Base-by-base conservation (phyloP, 257 asterid species). In the Anisodus tanguticus region DNA sequence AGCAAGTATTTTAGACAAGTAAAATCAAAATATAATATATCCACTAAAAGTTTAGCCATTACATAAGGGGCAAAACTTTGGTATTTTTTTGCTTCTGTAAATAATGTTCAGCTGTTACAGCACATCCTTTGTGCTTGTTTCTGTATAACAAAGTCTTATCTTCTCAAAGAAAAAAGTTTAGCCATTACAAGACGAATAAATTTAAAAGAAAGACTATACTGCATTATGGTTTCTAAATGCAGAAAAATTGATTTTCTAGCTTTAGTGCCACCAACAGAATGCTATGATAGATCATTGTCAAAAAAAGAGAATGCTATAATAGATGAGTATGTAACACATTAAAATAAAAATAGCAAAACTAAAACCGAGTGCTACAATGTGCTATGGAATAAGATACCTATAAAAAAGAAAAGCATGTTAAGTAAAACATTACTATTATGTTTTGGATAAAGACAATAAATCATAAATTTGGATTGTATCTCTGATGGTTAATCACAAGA, bases 61-160 rank as follows among this genome's bases (percentile, higher is more conserved):
- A 76, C 58, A 76, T 51, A 76, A 35, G 60, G 43, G 80, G 60
- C 0, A 74, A 74, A 74, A 49, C 19, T 47, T 47, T 47, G 58
- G 41, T 22, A 26, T 6, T 22, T 41, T 41, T 47, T 74, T 74
- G 43, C 80, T 19, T 49, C 37, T 71, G 79, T 71, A 71, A 71
- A 43, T 71, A 71, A 47, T 71, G 79, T n/a, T 45, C 58, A n/a
- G 39, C 58, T n/a, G 58, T 9, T 74, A 49, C 80, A 74, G 43
- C 80, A 74, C 80, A 49, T 74, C 60, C 35, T 22, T 19, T 49
- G 59, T 47, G 80, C 80, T 74, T 49, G 80, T 74, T 74, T 74
- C n/a, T 49, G 19, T 49, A 22, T 49, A 45, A n/a, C 7, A 74
- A 2, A 10, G 13, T 26, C 80, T 19, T 47, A 22, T 19, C 19